phyloP scores from a whole-genome alignment of 371 early-diverging fungal species.

The Mortierella sp. region DNA sequence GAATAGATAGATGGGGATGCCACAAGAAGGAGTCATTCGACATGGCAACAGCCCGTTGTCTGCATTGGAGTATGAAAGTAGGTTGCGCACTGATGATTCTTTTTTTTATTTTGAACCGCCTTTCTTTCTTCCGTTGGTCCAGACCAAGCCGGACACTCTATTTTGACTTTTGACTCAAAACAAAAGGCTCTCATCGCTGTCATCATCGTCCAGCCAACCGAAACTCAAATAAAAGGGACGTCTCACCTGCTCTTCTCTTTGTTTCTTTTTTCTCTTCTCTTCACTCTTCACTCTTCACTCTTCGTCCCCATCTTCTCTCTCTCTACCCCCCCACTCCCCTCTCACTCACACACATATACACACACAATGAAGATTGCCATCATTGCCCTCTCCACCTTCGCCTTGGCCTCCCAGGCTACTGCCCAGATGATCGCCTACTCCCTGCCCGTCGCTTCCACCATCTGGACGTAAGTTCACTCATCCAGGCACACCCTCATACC shows the following conservation, averaged over 20 bases:
- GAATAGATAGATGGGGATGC: no score
- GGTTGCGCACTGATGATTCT: no score
- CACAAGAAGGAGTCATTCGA: no score
- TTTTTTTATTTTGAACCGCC: no score
- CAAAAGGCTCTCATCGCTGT: not conserved
- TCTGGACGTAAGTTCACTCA: constrained; percentile 46
- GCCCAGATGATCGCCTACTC: constrained; percentile 53
- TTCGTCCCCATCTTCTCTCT: no score
- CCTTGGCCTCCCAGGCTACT: constrained; percentile 16
- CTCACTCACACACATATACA: not conserved
- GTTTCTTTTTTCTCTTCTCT: not conserved
- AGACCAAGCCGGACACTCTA: not conserved
- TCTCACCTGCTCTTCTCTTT: not conserved
- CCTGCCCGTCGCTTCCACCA: constrained; percentile 55
- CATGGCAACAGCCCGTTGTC: no score
- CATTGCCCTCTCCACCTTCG: constrained; percentile 10
- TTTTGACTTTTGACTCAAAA: not conserved
- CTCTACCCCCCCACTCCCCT: not conserved
- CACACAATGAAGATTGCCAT: constrained; percentile 14
- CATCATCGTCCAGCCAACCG: not conserved
- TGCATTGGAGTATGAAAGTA: no score
- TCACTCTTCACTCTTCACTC: not conserved
- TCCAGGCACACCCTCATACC: not conserved
- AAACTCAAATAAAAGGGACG: not conserved
- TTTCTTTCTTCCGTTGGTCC: constrained; percentile 1